Conservation (phyloP, 2,329 filamentous ascomycete species). For the Penicillium sp. region DNA sequence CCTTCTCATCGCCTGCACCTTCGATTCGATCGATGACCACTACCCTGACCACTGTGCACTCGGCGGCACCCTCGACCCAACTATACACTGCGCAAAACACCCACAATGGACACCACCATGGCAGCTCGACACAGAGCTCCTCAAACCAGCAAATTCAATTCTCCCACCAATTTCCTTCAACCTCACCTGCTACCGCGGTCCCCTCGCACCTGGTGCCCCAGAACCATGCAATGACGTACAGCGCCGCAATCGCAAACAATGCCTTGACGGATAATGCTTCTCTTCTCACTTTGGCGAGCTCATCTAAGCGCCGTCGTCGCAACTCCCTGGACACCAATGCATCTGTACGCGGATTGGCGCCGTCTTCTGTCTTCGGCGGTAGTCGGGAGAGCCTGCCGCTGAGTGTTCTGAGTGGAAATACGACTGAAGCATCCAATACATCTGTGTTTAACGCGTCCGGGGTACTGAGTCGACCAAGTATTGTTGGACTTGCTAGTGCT, state of each 20-base stretch:
- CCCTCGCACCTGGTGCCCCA: slow-evolving; percentile 58
- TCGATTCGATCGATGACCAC: slow-evolving; percentile 66
- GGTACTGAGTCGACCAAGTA: slow-evolving; percentile 49
- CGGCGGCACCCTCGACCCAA: slow-evolving; percentile 55
- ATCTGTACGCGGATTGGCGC: slow-evolving; percentile 64
- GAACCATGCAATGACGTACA: slow-evolving; percentile 58
- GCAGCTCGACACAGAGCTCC: slow-evolving; percentile 40
- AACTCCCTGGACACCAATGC: slow-evolving; percentile 66
- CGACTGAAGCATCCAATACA: slow-evolving; percentile 45
- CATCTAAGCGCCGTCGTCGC: slow-evolving; percentile 62
- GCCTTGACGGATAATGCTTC: slow-evolving; percentile 66
- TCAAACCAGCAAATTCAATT: slow-evolving; percentile 52
- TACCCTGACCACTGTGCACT: slow-evolving; percentile 66
- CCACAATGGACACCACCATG: slow-evolving; percentile 35
- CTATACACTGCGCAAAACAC: slow-evolving; percentile 38
- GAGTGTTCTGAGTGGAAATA: slow-evolving; percentile 60
- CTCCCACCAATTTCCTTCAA: slow-evolving; percentile 59
- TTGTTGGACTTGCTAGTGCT: slow-evolving; percentile 56
- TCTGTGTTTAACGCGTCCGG: slow-evolving; percentile 43
- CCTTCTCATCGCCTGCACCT: slow-evolving; percentile 64
- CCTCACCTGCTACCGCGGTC: slow-evolving; percentile 59
- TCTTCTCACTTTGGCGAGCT: slow-evolving; percentile 64
- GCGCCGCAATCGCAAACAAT: slow-evolving; percentile 61
- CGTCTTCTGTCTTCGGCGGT: slow-evolving; percentile 63
- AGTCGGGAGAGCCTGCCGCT: slow-evolving; percentile 64